Evolutionary conservation across 805 yeast species (phyloP).

Genomic region (Maudiozyma saulgeensis): DNA sequence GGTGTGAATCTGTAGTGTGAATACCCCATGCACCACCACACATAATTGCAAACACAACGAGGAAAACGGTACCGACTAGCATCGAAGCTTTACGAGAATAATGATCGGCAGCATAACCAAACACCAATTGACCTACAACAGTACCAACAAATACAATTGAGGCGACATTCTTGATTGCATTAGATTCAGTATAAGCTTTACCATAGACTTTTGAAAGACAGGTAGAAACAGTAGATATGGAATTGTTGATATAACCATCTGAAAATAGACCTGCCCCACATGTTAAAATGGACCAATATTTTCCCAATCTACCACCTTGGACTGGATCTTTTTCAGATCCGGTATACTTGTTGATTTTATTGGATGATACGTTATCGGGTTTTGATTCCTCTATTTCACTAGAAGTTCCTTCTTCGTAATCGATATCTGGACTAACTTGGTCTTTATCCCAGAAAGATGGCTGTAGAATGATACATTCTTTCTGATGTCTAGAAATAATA

Average conservation of each 20-base stretch:
- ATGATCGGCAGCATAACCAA: slow-evolving; percentile 76
- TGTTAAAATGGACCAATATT: slow-evolving; percentile 61
- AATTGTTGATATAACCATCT: slow-evolving; percentile 86
- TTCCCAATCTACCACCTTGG: slow-evolving; percentile 5
- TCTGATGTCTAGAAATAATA: background rate
- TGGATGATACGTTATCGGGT: too few relatives aligned
- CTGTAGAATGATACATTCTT: background rate
- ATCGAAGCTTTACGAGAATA: slow-evolving; percentile 75
- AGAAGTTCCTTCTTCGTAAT: background rate
- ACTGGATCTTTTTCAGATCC: too few relatives aligned
- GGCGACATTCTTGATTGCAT: slow-evolving; percentile 70
- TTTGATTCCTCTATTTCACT: background rate
- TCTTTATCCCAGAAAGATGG: too few relatives aligned
- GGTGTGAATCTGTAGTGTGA: slow-evolving; percentile 40
- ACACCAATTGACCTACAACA: slow-evolving; percentile 72
- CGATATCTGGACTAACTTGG: too few relatives aligned
- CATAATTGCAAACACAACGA: slow-evolving; percentile 68
- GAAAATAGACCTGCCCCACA: slow-evolving; percentile 91
- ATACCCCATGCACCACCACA: slow-evolving; percentile 86
- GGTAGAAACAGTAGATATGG: slow-evolving; percentile 71
- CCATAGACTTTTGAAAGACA: slow-evolving; percentile 63
- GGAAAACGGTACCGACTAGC: slow-evolving; percentile 64
- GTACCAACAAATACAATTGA: slow-evolving; percentile 90
- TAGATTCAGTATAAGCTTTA: slow-evolving; percentile 45
- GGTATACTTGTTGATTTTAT: too few relatives aligned